These are phyloP conservation scores for Laguncularia racemosa DNA, from an alignment of 345 rosid species.

Conservation along the genomic window DNA sequence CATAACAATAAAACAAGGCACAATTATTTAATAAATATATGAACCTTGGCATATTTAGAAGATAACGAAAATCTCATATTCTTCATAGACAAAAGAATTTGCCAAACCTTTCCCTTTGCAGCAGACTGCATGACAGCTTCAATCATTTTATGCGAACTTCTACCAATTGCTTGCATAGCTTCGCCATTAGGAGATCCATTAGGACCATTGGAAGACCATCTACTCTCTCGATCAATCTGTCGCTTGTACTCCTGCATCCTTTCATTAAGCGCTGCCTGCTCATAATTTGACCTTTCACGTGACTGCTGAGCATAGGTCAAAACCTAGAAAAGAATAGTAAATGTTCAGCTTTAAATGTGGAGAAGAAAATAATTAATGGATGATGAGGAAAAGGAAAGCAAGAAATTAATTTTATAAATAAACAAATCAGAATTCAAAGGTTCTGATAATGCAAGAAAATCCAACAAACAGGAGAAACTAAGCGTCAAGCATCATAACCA, in stretches of 20 bases:
- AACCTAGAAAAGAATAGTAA: constrained; percentile 43
- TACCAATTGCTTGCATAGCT: constrained; percentile 86
- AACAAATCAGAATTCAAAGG: too few relatives aligned
- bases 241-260: constrained; percentile 97
- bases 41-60: constrained; percentile 1
- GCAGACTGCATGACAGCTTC: constrained; percentile 99
- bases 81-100: background rate
- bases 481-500: too few relatives aligned
- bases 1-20: constrained; percentile 6
- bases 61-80: background rate
- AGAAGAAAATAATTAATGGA: too few relatives aligned
- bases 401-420: too few relatives aligned
- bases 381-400: too few relatives aligned
- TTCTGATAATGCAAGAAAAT: too few relatives aligned
- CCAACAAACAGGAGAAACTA: too few relatives aligned
- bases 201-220: constrained; percentile 71
- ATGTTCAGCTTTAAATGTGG: background rate
- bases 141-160: constrained; percentile 99
- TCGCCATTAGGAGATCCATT: constrained; percentile 97
- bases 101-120: constrained; percentile 82
- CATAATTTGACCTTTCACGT: constrained; percentile 92
- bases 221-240: constrained; percentile 94
- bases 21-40: background rate
- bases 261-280: constrained; percentile 88
- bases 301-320: constrained; percentile 95